Conservation (phyloP, 176 grass and related monocot species). For the Zizania latifolia region DNA sequence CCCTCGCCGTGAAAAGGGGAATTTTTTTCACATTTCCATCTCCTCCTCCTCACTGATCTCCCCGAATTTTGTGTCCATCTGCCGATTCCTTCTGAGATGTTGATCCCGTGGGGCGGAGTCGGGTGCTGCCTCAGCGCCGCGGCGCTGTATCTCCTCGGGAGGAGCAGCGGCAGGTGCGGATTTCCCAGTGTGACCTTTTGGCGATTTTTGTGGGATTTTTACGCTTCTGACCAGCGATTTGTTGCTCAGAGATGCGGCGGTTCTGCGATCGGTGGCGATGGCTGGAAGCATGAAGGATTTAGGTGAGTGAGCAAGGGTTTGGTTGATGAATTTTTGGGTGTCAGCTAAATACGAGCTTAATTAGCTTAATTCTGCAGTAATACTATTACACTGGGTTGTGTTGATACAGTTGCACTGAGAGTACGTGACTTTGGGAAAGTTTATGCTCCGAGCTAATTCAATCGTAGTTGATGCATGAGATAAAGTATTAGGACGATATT, state of each 20-base stretch:
- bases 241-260: slow-evolving; percentile 61
- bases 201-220: not conserved
- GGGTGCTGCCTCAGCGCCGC: slow-evolving; percentile 84
- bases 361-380: not conserved
- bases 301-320: slow-evolving; percentile 54
- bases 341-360: not conserved
- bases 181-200: not conserved
- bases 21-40: not conserved
- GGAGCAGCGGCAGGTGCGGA: slow-evolving; percentile 79
- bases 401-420: not conserved
- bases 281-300: slow-evolving; percentile 85
- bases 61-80: not conserved
- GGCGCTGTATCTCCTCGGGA: slow-evolving; percentile 78
- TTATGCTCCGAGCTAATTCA: not conserved
- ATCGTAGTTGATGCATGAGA: not conserved
- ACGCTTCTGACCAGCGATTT: not conserved
- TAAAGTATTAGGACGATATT: not conserved
- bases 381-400: not conserved
- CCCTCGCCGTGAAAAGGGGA: not conserved
- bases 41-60: not conserved
- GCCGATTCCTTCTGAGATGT: slow-evolving; percentile 9
- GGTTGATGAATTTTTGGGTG: not conserved
- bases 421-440: not conserved
- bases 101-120: slow-evolving; percentile 88
- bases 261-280: slow-evolving; percentile 70